Evolutionary conservation across 345 rosid genomes (phyloP).

Genomic region (Acer negundo): DNA sequence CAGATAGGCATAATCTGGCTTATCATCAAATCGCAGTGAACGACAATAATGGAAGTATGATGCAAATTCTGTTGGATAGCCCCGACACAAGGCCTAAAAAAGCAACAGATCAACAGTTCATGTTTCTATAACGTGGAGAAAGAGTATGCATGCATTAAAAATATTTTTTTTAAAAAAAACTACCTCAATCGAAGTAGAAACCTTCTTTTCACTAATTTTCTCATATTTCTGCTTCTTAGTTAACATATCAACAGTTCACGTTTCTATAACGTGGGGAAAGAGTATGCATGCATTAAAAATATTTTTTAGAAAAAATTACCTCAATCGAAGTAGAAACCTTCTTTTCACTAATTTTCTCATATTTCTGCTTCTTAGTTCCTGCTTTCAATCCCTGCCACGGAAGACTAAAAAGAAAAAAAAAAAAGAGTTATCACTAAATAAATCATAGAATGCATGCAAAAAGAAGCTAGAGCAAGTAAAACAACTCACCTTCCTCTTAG

Average conservation of each 20-base stretch:
- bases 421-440: slow-evolving; percentile 25
- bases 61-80: slow-evolving; percentile 96
- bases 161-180: not conserved
- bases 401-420: slow-evolving; percentile 53
- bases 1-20: slow-evolving; percentile 92
- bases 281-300: not conserved
- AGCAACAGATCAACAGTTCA: not conserved
- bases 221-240: slow-evolving; percentile 96
- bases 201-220: slow-evolving; percentile 96
- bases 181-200: slow-evolving; percentile 83
- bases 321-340: slow-evolving; percentile 90
- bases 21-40: slow-evolving; percentile 88
- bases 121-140: not conserved
- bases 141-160: not conserved
- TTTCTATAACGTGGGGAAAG: not conserved
- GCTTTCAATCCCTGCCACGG: slow-evolving; percentile 99
- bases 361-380: slow-evolving; percentile 96
- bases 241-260: not conserved
- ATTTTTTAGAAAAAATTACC: slow-evolving; percentile 31
- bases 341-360: slow-evolving; percentile 96
- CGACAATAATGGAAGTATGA: slow-evolving; percentile 97
- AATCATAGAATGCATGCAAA: not conserved
- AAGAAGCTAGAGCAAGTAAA: slow-evolving; percentile 3
- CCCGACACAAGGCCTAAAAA: slow-evolving; percentile 82
- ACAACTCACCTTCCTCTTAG: slow-evolving; percentile 85